Evolutionary conservation across 805 yeast species (phyloP), one percentile per base, ranked within the genome.

Genomic region (Kazachstania viticola): DNA sequence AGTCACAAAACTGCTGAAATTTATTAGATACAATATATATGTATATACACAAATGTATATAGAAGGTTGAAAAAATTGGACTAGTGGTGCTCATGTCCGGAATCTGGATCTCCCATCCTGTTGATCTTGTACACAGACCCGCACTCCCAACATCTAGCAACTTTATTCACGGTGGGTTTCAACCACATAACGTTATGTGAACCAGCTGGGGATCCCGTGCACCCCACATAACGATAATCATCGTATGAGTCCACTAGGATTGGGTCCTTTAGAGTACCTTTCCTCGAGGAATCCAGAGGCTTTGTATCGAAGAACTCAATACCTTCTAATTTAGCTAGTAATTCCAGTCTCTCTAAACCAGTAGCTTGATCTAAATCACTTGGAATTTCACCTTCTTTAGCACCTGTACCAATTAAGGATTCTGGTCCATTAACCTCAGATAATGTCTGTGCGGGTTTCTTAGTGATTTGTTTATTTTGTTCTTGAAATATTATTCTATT

Each of bases 91-190:
- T 39, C 45, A 56, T 71, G 76, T 65, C 74, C 22, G 7, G 11
- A 19, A 40, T 63, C 71, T 46, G 78, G 79, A 46, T 75, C 79
- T 62, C 95, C 96, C 51, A 87, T 71, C 65, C 77, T 79, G 65
- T 85, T 81, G 51, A 87, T 65, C 54, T 81, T 75, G 71, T 80
- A 88, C 46, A 85, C 94, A 48, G 87, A 79, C 63, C 98, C 98
- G 63, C 97, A 88, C 64, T 91, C 95, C 95, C 95, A 83, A 68
- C 96, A 91, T 76, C 98, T 84, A 47, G 81, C 81, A 40, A 79
- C 79, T 62, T 82, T 68, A 30, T 73, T 81, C 44, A 69, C 73
- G 46, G 85, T 79, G 51, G 93, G 93, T 63, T 75, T 77, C 67
- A 87, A 73, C 95, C 96, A 88, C 78, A 76, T 74, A 45, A 83